Evolutionary conservation across 1,139 yeast species (phyloP).

Genomic region (Saccharomycopsis hybrid): DNA sequence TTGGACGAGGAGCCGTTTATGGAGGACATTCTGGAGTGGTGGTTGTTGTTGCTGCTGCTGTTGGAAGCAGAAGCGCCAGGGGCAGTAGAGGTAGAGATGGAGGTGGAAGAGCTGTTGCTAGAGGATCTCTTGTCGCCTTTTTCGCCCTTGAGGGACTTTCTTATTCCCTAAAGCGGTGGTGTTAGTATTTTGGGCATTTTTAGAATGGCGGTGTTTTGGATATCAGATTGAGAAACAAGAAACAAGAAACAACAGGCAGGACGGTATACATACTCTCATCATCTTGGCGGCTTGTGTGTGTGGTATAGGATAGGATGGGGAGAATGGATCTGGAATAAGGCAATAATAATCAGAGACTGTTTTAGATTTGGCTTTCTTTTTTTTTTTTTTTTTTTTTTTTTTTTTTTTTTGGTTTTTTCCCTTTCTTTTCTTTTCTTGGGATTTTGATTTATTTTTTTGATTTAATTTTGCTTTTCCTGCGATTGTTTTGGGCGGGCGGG

Average conservation of each 20-base stretch:
- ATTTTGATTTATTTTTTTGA: too few relatives aligned
- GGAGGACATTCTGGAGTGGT: slow-evolving; percentile 17
- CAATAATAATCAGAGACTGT: too few relatives aligned
- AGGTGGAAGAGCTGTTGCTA: slow-evolving; percentile 3
- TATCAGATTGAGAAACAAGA: neutral
- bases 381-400: too few relatives aligned
- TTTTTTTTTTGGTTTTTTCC: too few relatives aligned
- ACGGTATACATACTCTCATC: slow-evolving; percentile 2
- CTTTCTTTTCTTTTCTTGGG: too few relatives aligned
- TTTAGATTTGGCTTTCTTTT: too few relatives aligned
- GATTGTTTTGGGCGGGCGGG: too few relatives aligned
- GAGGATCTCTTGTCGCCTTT: slow-evolving; percentile 16
- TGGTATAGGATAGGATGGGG: too few relatives aligned
- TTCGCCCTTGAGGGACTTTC: slow-evolving; percentile 21
- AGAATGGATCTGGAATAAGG: too few relatives aligned
- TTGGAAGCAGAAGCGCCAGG: neutral
- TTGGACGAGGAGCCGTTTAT: slow-evolving; percentile 8
- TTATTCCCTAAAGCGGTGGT: slow-evolving; percentile 10
- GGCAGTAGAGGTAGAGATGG: slow-evolving; percentile 6
- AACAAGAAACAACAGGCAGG: neutral
- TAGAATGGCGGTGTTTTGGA: neutral
- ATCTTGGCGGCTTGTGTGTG: neutral
- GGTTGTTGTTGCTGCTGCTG: slow-evolving; percentile 1
- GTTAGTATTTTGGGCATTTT: neutral
- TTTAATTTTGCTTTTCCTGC: too few relatives aligned